A percentile compares a stretch with the other conserved stretches of the same genome.
Conservation (phyloP, 2,329 filamentous ascomycete species). For the Diaporthe sp. region DNA sequence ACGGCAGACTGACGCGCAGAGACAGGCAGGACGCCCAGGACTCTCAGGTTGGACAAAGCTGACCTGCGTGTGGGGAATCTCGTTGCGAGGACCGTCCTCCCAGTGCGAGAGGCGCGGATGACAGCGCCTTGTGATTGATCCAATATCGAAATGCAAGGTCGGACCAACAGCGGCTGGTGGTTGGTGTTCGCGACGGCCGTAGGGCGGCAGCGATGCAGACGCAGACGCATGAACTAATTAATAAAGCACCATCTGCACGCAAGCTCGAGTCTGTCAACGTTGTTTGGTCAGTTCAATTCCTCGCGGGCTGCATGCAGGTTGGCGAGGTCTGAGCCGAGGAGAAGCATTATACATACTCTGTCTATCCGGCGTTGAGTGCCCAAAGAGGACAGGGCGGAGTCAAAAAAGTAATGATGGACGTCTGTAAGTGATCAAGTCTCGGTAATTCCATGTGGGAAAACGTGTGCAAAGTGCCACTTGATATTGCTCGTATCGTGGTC, state of each 20-base stretch:
- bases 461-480: background rate
- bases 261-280: slow-evolving; percentile 5
- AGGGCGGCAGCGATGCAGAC: slow-evolving; percentile 23
- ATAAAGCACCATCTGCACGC: background rate
- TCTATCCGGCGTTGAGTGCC: background rate
- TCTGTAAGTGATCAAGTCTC: background rate
- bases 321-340: slow-evolving; percentile 10
- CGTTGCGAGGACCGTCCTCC: background rate
- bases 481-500: slow-evolving; percentile 8
- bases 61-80: slow-evolving; percentile 11
- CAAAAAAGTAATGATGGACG: background rate
- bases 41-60: slow-evolving; percentile 1
- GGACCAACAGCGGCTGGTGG: slow-evolving; percentile 26
- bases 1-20: background rate
- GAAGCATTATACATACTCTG: background rate
- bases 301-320: slow-evolving; percentile 16
- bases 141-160: slow-evolving; percentile 25
- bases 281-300: slow-evolving; percentile 18
- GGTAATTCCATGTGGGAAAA: background rate
- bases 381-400: background rate
- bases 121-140: slow-evolving; percentile 10
- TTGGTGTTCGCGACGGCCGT: slow-evolving; percentile 19
- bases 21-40: background rate
- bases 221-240: slow-evolving; percentile 11
- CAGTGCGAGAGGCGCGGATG: background rate